These are phyloP conservation scores for Vachellia pachyceras DNA, from an alignment of 306 rosid species.

Conservation along the genomic window DNA sequence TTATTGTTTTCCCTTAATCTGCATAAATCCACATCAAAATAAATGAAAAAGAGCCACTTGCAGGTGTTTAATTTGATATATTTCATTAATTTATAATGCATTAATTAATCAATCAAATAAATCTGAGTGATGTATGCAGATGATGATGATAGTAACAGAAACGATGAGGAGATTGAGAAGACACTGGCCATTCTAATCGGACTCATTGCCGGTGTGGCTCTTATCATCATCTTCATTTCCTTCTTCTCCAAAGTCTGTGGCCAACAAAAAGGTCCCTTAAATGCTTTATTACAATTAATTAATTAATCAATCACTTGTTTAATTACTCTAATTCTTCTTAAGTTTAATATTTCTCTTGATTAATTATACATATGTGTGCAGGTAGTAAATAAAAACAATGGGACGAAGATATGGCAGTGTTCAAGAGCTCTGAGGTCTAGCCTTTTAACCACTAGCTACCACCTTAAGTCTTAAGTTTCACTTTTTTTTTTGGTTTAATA, in stretches of 20 bases:
- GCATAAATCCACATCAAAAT: background rate
- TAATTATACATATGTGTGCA: constrained; percentile 35
- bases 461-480: background rate
- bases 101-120: too few relatives aligned
- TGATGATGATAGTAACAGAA: constrained; percentile 40
- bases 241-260: constrained; percentile 59
- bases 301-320: background rate
- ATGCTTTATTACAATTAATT: background rate
- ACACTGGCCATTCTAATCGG: constrained; percentile 86
- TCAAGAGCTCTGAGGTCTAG: background rate
- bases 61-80: background rate
- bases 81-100: too few relatives aligned
- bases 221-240: constrained; percentile 63
- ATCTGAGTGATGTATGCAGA: constrained; percentile 19
- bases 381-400: constrained; percentile 64
- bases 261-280: constrained; percentile 43
- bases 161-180: constrained; percentile 67
- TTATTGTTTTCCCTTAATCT: background rate
- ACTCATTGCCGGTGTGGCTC: constrained; percentile 73
- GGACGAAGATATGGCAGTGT: constrained; percentile 36
- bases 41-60: constrained; percentile 16
- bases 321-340: background rate
- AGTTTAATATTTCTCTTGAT: background rate
- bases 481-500: background rate
- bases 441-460: background rate